phyloP scores from a whole-genome alignment of 495 filamentous ascomycete species.

The Aspergillus homomorphus region DNA sequence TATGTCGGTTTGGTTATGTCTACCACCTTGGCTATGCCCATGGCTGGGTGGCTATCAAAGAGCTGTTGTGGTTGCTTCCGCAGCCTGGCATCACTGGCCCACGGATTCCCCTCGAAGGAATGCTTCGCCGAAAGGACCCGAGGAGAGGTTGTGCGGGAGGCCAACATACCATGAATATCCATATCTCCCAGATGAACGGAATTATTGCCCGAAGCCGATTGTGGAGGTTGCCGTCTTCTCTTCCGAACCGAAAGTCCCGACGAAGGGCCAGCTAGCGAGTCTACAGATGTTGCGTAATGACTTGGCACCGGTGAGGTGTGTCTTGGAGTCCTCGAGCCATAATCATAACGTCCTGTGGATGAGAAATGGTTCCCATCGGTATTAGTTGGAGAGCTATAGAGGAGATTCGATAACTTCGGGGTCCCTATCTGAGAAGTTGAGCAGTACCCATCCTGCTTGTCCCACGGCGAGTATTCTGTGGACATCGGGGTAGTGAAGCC shows the following conservation, averaged over 20 bases:
- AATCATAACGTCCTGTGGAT: neutral
- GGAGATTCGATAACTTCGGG: neutral
- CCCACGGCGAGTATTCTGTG: neutral
- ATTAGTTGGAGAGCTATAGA: slow-evolving; percentile 1
- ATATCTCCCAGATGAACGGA: slow-evolving; percentile 35
- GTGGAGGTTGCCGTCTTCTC: slow-evolving; percentile 22
- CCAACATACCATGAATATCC: slow-evolving; percentile 32
- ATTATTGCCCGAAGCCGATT: slow-evolving; percentile 15
- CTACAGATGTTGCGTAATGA: slow-evolving; percentile 20
- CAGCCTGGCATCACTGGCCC: slow-evolving; percentile 14
- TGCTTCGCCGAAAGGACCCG: slow-evolving; percentile 22
- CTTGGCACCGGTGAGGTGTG: slow-evolving; percentile 5
- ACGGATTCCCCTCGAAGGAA: slow-evolving; percentile 21
- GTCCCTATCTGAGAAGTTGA: neutral
- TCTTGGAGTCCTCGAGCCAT: slow-evolving; percentile 1
- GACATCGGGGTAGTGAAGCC: neutral
- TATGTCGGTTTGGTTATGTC: slow-evolving; percentile 13
- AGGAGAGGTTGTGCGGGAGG: slow-evolving; percentile 26
- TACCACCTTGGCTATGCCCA: slow-evolving; percentile 8
- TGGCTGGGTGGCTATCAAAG: slow-evolving; percentile 5
- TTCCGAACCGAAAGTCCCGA: slow-evolving; percentile 28
- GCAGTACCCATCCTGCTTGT: slow-evolving; percentile 6
- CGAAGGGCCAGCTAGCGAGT: slow-evolving; percentile 18
- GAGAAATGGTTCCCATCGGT: slow-evolving; percentile 1
- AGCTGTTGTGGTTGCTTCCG: slow-evolving; percentile 20